Evolutionary conservation across 1,284 basidiomycete genomes (phyloP), one percentile per base, ranked within the genome.

Genomic region (Trichosporon inkin): DNA sequence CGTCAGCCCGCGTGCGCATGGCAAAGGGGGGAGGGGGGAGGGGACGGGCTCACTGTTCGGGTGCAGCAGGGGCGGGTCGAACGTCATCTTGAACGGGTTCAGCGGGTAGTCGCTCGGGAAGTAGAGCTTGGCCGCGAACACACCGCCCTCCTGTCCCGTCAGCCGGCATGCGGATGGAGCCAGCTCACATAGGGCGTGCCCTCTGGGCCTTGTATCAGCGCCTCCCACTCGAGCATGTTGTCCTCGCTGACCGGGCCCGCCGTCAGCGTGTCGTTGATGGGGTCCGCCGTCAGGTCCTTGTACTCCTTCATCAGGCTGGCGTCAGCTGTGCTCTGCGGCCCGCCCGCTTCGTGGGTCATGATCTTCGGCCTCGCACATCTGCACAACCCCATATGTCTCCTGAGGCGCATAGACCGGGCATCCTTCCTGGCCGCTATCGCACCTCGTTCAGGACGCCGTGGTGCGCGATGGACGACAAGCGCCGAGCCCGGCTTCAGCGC

Each of bases 141-240:
- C 86, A 58, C 96, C 96, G 55, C 94, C 96, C 82, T 99, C 96
- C 89, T 92, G 69, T 5, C 41, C 17, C 10, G 60, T 61, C 58
- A 67, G 61, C 56, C 22, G n/a, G 22, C 6, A 6, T n/a, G 3
- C 14, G 7, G n/a, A 13, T 3, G 16, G 28, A 3, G 17, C 10
- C 6, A 3, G 80, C 87, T 77, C 76, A 92, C 89, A 76, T 96
- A 99, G 1, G 96, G 96, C 44, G 96, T 99, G 67, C 93, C 96
- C 72, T 95, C 92, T 13, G 95, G 96, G 1, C 96, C 96, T 69
- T 87, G 88, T 62, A 99, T 94, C 67, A 99, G 83, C 16, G 94
- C 94, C 79, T 98, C 96, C 96, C 96, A 99, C 65, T 88, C 89
- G 76, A 99, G 92, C 82, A 99, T 94, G 81, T 99, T 92, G 66